These are phyloP conservation scores for Penicillium arizonense DNA, from an alignment of 495 filamentous ascomycete genomes.

Conservation along the genomic window DNA sequence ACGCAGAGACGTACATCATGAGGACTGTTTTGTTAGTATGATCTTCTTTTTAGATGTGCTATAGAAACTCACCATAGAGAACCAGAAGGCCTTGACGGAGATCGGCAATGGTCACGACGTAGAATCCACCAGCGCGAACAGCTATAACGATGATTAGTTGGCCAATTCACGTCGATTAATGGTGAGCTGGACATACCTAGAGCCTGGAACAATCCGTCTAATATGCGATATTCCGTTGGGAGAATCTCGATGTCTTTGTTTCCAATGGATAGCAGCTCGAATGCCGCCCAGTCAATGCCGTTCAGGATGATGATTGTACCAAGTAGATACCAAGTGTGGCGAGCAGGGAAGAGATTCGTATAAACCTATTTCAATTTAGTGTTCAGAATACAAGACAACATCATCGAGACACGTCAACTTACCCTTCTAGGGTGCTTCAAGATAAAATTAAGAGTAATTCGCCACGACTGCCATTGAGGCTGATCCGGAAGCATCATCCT, in stretches of 20 bases:
- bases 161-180: neutral
- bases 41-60: neutral
- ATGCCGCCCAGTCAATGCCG: slow-evolving; percentile 76
- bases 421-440: slow-evolving; percentile 74
- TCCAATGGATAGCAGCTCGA: slow-evolving; percentile 75
- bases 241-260: slow-evolving; percentile 61
- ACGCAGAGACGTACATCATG: slow-evolving; percentile 83
- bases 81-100: slow-evolving; percentile 73
- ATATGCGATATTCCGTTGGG: slow-evolving; percentile 56
- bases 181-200: slow-evolving; percentile 30
- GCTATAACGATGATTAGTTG: slow-evolving; percentile 33
- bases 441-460: slow-evolving; percentile 75
- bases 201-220: slow-evolving; percentile 85
- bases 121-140: slow-evolving; percentile 81
- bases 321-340: slow-evolving; percentile 79
- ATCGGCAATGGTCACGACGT: slow-evolving; percentile 69
- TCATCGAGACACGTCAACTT: slow-evolving; percentile 3
- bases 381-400: neutral
- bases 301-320: slow-evolving; percentile 72
- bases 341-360: slow-evolving; percentile 76
- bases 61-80: slow-evolving; percentile 53
- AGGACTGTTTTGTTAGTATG: slow-evolving; percentile 48
- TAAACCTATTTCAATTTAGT: slow-evolving; percentile 43
- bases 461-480: slow-evolving; percentile 45
- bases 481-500: slow-evolving; percentile 43